Conservation (phyloP, 2,329 filamentous ascomycete genomes). For the Colletotrichum simmondsii region DNA sequence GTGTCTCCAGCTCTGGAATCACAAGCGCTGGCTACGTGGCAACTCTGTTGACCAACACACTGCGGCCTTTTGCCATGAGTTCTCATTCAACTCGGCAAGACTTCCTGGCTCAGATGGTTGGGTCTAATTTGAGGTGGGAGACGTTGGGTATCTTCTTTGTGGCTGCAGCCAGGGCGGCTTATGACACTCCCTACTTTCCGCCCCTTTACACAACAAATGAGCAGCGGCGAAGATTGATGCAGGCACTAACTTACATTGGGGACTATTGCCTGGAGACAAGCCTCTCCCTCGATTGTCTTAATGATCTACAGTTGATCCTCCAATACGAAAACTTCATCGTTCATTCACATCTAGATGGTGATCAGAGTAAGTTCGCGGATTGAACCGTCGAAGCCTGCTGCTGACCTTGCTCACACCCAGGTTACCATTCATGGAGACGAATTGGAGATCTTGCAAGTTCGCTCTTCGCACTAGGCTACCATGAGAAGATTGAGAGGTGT, state of each 20-base stretch:
- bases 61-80: not conserved
- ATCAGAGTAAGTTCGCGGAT: conserved; percentile 47
- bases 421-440: conserved; percentile 58
- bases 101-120: not conserved
- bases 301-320: conserved; percentile 55
- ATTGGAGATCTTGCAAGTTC: conserved; percentile 58
- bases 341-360: conserved; percentile 54
- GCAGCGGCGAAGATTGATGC: not conserved
- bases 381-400: not conserved
- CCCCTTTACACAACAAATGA: not conserved
- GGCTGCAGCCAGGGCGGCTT: not conserved
- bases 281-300: conserved; percentile 46
- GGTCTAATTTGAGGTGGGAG: not conserved
- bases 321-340: conserved; percentile 60
- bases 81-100: not conserved
- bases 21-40: not conserved
- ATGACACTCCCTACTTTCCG: not conserved
- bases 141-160: not conserved
- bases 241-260: not conserved
- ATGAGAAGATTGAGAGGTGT: conserved; percentile 45
- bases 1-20: not conserved
- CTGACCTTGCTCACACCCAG: conserved; percentile 41
- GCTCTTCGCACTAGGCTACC: conserved; percentile 58
- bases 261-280: conserved; percentile 28
- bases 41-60: not conserved